phyloP scores from a whole-genome alignment of 176 grass and related monocot species.

The Cenchrus americanus region DNA sequence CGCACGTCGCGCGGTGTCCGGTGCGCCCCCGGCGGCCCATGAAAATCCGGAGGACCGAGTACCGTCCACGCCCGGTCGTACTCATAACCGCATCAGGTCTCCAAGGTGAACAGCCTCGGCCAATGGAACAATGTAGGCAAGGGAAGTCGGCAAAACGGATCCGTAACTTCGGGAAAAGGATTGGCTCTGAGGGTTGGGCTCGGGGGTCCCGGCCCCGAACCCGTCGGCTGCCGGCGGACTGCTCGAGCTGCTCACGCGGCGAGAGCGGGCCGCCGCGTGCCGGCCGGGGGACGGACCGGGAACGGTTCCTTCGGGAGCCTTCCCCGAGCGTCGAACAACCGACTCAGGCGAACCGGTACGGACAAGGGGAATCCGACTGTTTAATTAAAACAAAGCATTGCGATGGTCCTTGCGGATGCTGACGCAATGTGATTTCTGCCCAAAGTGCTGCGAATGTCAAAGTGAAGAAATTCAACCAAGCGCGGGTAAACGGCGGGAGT shows the following conservation, averaged over 20 bases:
- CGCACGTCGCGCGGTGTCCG: conserved; percentile 49
- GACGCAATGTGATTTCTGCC: conserved; percentile 78
- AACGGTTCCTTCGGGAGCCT: too few species aligned
- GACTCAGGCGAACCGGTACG: too few species aligned
- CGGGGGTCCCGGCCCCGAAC: conserved; percentile 51
- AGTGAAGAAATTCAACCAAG: too few species aligned
- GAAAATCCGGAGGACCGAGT: conserved; percentile 74
- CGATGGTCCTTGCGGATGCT: conserved; percentile 42
- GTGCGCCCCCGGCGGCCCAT: conserved; percentile 63
- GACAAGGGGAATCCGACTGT: too few species aligned
- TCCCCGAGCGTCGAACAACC: too few species aligned
- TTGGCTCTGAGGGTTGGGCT: conserved; percentile 66
- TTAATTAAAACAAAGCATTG: conserved; percentile 63
- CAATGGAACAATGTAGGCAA: conserved; percentile 73
- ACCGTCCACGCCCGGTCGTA: conserved; percentile 50
- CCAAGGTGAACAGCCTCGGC: conserved; percentile 63
- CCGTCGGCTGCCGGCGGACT: conserved; percentile 21
- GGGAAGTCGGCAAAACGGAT: conserved; percentile 83
- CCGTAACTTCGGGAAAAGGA: conserved; percentile 76
- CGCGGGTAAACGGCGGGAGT: too few species aligned
- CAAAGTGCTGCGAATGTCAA: background rate
- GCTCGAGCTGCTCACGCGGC: conserved; percentile 21
- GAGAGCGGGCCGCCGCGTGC: background rate
- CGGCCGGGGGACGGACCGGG: conserved; percentile 52
- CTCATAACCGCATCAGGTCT: conserved; percentile 85